Evolutionary conservation across 805 yeast species (phyloP), one percentile per base, ranked within the genome.

Genomic region (Tetrapisispora pingtungensis): DNA sequence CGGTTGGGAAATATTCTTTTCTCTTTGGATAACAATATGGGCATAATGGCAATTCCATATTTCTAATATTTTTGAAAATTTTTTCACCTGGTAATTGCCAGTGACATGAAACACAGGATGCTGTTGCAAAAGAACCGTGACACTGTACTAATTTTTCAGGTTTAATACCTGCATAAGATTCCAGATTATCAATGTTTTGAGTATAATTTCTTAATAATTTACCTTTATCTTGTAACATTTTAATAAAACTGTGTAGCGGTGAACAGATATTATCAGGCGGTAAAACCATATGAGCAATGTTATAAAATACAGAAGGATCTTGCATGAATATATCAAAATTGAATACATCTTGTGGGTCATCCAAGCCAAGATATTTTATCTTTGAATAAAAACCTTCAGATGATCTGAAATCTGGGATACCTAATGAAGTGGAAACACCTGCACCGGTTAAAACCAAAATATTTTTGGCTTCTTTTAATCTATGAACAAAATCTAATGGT

Each of bases 401-500:
- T 0, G 96, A 86, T 58, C 97, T 73, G 65, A 88, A 87, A 64
- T 87, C 96, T 0, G 96, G 96, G 43, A 87, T 88, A 5, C 96
- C 96, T 44, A 87, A 66, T 1, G 87, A 78, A 2, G 96, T 87
- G 34, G 94, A 84, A 44, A 88, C 85, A 22, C 97, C 97, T 1
- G 97, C 97, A 10, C 97, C 97, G 0, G 96, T 85, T 15, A 88
- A 61, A 0, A 88, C 87, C 46, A 89, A 56, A 14, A 88, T 72
- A 34, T 76, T 81, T 15, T 70, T 57, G 1, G 93, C 77, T 5
- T 65, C 65, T n/a, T 67, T 52, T 20, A 89, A 68, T 30, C 73
- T 73, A 1, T 66, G 67, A 1, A 76, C 63, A 1, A 82, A 77
- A 47, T 80, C 78, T 14, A 79, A 82, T 3, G 85, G 55, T 0